Evolutionary conservation across 2,329 filamentous ascomycete species (phyloP).

Genomic region (Tolypocladium pustulatum): DNA sequence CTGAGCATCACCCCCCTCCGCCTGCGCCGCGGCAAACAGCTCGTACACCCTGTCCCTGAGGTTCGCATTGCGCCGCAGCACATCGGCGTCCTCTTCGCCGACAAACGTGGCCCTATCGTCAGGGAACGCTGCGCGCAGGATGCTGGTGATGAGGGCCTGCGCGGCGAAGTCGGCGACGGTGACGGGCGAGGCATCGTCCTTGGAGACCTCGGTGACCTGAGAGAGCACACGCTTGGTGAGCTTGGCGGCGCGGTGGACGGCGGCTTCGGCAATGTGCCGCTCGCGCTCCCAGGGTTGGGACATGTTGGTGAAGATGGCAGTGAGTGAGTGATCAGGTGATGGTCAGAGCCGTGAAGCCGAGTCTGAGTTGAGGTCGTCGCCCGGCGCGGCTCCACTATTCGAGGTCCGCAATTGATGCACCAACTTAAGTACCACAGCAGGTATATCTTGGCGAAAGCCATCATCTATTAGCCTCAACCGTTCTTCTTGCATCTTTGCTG

Average conservation of each 20-base stretch:
- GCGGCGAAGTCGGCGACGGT: constrained; percentile 55
- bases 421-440: too few relatives aligned
- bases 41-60: constrained; percentile 45
- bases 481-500: neutral
- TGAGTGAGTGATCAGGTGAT: neutral
- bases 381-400: neutral
- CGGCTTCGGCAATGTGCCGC: constrained; percentile 24
- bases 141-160: constrained; percentile 49
- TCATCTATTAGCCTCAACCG: neutral
- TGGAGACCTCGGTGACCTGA: constrained; percentile 39
- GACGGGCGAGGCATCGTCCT: constrained; percentile 48
- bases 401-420: neutral
- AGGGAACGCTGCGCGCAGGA: constrained; percentile 42
- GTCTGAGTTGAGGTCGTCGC: neutral
- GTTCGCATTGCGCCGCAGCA: constrained; percentile 34
- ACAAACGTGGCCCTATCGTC: constrained; percentile 39
- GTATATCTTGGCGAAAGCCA: neutral
- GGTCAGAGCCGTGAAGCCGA: neutral
- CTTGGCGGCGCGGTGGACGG: constrained; percentile 44
- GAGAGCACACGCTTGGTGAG: constrained; percentile 39
- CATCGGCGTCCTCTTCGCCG: constrained; percentile 48
- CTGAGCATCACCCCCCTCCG: constrained; percentile 1
- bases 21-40: constrained; percentile 27
- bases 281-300: constrained; percentile 14
- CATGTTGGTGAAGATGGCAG: neutral